A percentile compares a stretch with the other conserved stretches of the same genome.
Evolutionary conservation across 768 basidiomycete genomes (phyloP).

Genomic region (Suillus lakei): DNA sequence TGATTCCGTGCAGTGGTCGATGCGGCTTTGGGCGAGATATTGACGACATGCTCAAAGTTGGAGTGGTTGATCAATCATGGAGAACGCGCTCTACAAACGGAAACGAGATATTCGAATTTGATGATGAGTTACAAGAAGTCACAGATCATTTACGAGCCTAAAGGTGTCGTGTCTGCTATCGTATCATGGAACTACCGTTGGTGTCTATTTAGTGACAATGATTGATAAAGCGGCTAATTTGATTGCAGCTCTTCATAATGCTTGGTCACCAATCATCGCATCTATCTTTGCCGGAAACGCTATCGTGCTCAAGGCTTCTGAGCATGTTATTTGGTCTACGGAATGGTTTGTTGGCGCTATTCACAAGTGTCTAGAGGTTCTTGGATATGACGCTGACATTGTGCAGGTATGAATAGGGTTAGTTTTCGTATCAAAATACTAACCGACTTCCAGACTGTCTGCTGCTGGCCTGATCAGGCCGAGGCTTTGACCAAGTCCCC

Average conservation of each 20-base stretch:
- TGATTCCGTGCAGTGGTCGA: slow-evolving; percentile 70
- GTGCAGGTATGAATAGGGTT: slow-evolving; percentile 65
- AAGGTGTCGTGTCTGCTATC: slow-evolving; percentile 90
- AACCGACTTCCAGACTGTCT: slow-evolving; percentile 58
- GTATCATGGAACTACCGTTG: slow-evolving; percentile 96
- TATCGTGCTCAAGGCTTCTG: slow-evolving; percentile 90
- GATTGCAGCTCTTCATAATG: slow-evolving; percentile 84
- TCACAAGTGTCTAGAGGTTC: slow-evolving; percentile 72
- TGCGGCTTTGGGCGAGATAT: slow-evolving; percentile 91
- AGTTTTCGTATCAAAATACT: slow-evolving; percentile 6
- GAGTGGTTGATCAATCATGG: slow-evolving; percentile 91
- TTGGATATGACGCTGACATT: slow-evolving; percentile 85
- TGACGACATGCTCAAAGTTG: slow-evolving; percentile 94
- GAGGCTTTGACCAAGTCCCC: slow-evolving; percentile 79
- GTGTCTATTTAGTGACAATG: slow-evolving; percentile 22
- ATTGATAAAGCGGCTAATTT: neutral
- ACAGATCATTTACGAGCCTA: slow-evolving; percentile 84
- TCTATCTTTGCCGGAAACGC: slow-evolving; percentile 90
- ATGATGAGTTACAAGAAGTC: slow-evolving; percentile 79
- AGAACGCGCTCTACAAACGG: slow-evolving; percentile 74
- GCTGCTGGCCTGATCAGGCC: slow-evolving; percentile 89
- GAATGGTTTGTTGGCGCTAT: slow-evolving; percentile 83
- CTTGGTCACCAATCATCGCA: slow-evolving; percentile 92
- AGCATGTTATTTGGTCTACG: slow-evolving; percentile 92
- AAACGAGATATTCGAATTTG: slow-evolving; percentile 67